Evolutionary conservation across 352 stramenopile species (phyloP).

Genomic region (Phytophthora uliginosa): DNA sequence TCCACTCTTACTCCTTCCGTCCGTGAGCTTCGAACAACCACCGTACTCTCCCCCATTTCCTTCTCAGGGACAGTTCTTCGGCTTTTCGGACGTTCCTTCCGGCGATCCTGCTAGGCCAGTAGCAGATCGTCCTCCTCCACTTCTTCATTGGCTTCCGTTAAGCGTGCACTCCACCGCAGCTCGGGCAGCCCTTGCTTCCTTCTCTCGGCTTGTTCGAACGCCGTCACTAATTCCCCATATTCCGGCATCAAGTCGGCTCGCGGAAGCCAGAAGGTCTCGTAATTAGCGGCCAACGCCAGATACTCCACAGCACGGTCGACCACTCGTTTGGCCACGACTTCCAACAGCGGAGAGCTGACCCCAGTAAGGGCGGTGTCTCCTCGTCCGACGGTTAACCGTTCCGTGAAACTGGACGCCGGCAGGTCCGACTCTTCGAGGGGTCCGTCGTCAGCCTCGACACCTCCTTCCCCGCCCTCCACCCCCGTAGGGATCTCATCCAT

Average conservation of each 20-base stretch:
- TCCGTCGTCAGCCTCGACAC: too few relatives aligned
- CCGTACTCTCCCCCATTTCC: too few relatives aligned
- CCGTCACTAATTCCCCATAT: not conserved
- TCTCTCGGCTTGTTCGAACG: not conserved
- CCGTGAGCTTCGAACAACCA: too few relatives aligned
- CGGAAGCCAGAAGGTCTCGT: conserved; percentile 1
- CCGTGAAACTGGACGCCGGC: too few relatives aligned
- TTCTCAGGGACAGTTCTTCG: not conserved
- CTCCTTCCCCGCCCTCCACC: too few relatives aligned
- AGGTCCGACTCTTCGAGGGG: too few relatives aligned
- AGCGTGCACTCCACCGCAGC: too few relatives aligned
- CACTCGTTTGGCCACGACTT: not conserved
- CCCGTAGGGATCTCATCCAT: too few relatives aligned
- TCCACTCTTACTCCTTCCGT: too few relatives aligned
- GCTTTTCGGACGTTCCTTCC: too few relatives aligned
- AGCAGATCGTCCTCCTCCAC: conserved; percentile 1
- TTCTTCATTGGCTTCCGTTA: not conserved
- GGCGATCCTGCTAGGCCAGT: not conserved
- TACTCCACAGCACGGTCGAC: not conserved
- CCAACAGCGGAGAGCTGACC: not conserved
- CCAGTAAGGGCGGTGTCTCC: too few relatives aligned
- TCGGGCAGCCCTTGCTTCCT: not conserved
- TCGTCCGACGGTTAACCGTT: too few relatives aligned
- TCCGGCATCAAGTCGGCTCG: not conserved
- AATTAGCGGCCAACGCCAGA: not conserved